A percentile compares a stretch with the other conserved stretches of the same genome.
These are phyloP conservation scores for Zygnema circumcarinatum DNA, from an alignment of 139 green algal genomes.

Conservation along the genomic window DNA sequence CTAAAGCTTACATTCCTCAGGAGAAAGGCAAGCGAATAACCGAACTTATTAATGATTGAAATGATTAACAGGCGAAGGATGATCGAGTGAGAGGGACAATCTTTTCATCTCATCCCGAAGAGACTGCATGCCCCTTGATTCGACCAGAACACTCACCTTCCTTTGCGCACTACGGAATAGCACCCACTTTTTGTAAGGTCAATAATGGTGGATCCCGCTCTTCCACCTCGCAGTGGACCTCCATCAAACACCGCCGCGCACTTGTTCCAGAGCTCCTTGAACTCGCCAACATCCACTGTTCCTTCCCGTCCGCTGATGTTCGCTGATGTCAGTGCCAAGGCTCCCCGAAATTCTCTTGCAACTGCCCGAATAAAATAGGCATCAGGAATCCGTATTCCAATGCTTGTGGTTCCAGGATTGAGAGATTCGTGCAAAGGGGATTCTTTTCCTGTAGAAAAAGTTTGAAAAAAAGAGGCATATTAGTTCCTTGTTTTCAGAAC, in stretches of 20 bases:
- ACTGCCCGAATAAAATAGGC: slow-evolving; percentile 51
- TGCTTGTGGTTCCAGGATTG: slow-evolving; percentile 50
- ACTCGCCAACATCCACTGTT: slow-evolving; percentile 53
- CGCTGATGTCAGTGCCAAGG: slow-evolving; percentile 61
- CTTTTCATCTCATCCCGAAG: too few species aligned
- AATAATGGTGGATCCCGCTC: slow-evolving; percentile 59
- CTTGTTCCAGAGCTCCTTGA: slow-evolving; percentile 44
- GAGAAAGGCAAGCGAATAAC: too few species aligned
- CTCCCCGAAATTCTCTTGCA: slow-evolving; percentile 10
- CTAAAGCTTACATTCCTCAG: too few species aligned
- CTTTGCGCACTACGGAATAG: slow-evolving; percentile 54
- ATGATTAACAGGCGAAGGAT: too few species aligned
- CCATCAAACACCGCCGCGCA: slow-evolving; percentile 63
- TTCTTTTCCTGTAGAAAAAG: slow-evolving; percentile 8
- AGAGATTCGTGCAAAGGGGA: slow-evolving; percentile 44
- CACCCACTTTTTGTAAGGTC: slow-evolving; percentile 50
- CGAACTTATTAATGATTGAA: too few species aligned
- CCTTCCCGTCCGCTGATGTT: slow-evolving; percentile 56
- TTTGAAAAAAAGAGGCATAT: background rate
- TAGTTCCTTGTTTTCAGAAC: too few species aligned
- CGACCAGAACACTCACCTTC: slow-evolving; percentile 56
- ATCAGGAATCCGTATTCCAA: slow-evolving; percentile 60
- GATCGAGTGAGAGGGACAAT: too few species aligned
- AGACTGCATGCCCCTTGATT: too few species aligned
- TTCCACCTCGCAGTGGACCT: slow-evolving; percentile 8